Conservation (phyloP, 2,329 filamentous ascomycete genomes). For the Penicillium glabrum region DNA sequence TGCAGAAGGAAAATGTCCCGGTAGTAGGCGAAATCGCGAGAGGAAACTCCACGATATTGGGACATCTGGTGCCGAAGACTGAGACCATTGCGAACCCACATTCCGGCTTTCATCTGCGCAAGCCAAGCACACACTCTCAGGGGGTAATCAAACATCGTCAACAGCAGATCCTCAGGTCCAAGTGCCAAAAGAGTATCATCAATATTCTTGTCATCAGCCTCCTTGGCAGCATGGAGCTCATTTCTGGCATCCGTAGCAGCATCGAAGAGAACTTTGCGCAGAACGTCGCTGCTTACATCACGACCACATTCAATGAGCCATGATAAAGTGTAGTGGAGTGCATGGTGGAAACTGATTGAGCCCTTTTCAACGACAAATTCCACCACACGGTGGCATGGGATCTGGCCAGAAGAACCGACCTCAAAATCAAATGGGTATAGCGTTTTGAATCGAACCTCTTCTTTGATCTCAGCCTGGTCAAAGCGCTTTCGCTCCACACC, state of each 20-base stretch:
- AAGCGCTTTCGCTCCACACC: constrained; percentile 87
- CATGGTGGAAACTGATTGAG: constrained; percentile 95
- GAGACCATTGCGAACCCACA: constrained; percentile 98
- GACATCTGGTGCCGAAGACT: constrained; percentile 93
- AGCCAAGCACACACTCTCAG: constrained; percentile 93
- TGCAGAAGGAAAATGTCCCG: constrained; percentile 93
- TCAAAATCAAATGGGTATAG: constrained; percentile 81
- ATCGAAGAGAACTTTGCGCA: constrained; percentile 70
- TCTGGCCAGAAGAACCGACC: constrained; percentile 40
- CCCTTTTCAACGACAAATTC: constrained; percentile 86
- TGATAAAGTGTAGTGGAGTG: constrained; percentile 90
- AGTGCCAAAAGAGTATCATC: constrained; percentile 51
- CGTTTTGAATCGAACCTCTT: constrained; percentile 78
- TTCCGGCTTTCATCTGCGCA: constrained; percentile 94
- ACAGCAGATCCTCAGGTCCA: constrained; percentile 72
- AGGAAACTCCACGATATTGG: constrained; percentile 84
- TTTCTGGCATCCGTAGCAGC: constrained; percentile 54
- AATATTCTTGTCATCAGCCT: constrained; percentile 53
- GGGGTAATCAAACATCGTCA: constrained; percentile 89
- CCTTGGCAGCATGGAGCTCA: constrained; percentile 62
- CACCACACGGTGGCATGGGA: constrained; percentile 66
- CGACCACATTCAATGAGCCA: constrained; percentile 93
- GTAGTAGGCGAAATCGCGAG: constrained; percentile 90
- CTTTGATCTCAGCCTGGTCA: constrained; percentile 81
- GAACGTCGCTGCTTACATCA: constrained; percentile 65